A percentile compares a stretch with the other conserved stretches of the same genome.
Evolutionary conservation across 495 filamentous ascomycete species (phyloP).

Genomic region (Penicillium goetzii): DNA sequence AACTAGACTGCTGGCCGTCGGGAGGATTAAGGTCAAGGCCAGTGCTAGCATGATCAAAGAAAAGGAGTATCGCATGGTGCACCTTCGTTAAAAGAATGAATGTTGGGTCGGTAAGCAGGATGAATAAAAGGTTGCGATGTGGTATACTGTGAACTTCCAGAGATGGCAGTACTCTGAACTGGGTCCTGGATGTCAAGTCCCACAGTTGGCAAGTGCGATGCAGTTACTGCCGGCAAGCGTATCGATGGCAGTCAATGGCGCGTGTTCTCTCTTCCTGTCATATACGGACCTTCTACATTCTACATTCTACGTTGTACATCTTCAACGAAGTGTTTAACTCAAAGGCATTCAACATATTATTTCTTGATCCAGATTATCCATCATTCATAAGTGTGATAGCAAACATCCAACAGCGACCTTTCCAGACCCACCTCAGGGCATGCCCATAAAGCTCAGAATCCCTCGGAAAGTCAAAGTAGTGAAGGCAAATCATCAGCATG

Average conservation of each 20-base stretch:
- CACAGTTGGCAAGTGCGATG: neutral
- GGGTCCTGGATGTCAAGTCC: neutral
- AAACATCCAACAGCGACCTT: neutral
- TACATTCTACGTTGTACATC: neutral
- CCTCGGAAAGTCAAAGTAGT: neutral
- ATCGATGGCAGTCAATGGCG: neutral
- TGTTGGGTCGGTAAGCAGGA: constrained; percentile 2
- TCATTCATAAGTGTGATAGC: neutral
- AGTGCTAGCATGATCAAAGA: neutral
- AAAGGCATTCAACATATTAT: neutral
- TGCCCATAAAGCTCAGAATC: neutral
- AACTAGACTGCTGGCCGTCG: constrained; percentile 4
- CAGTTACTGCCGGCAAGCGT: neutral
- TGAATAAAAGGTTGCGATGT: neutral
- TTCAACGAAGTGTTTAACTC: neutral
- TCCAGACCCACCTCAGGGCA: neutral
- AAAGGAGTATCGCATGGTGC: neutral
- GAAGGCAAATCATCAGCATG: neutral
- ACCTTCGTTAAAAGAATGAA: constrained; percentile 1
- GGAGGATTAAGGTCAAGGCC: constrained; percentile 9
- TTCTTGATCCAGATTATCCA: neutral
- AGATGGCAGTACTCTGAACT: neutral
- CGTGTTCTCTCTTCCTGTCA: neutral
- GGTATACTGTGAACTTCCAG: neutral
- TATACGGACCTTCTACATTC: neutral